Evolutionary conservation across 495 filamentous ascomycete species (phyloP).

Genomic region (Trichoderma gamsii): DNA sequence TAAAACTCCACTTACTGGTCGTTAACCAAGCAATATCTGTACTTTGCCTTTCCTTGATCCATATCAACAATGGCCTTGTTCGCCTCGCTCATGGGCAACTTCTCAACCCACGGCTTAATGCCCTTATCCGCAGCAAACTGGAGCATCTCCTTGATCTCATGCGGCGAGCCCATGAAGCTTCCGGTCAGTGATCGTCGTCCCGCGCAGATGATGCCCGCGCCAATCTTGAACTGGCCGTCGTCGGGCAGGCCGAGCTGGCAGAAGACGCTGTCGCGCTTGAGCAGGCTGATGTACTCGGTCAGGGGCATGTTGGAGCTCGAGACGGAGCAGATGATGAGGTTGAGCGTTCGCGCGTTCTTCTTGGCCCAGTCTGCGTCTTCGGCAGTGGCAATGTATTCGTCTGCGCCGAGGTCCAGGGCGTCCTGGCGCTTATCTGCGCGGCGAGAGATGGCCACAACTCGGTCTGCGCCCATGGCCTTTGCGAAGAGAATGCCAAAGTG

Average conservation of each 20-base stretch:
- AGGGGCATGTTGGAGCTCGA: slow-evolving; percentile 62
- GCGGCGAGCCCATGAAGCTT: slow-evolving; percentile 72
- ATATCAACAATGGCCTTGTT: slow-evolving; percentile 65
- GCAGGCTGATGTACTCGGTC: slow-evolving; percentile 63
- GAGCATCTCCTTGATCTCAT: slow-evolving; percentile 79
- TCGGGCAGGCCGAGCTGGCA: slow-evolving; percentile 77
- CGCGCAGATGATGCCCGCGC: slow-evolving; percentile 64
- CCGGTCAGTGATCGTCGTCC: slow-evolving; percentile 69
- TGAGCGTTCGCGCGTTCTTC: slow-evolving; percentile 47
- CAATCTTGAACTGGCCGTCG: slow-evolving; percentile 67
- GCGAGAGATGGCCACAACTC: slow-evolving; percentile 62
- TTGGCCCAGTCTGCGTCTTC: slow-evolving; percentile 60
- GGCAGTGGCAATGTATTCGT: slow-evolving; percentile 62
- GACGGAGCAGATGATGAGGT: slow-evolving; percentile 54
- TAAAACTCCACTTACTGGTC: neutral
- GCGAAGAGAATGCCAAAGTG: slow-evolving; percentile 69
- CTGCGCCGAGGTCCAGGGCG: slow-evolving; percentile 60
- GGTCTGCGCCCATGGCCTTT: slow-evolving; percentile 64
- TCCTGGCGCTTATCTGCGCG: slow-evolving; percentile 64
- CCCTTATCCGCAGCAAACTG: slow-evolving; percentile 75
- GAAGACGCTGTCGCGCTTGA: slow-evolving; percentile 80
- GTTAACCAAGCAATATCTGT: slow-evolving; percentile 69
- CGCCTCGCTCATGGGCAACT: slow-evolving; percentile 65
- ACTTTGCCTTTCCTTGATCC: slow-evolving; percentile 63
- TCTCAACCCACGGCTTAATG: slow-evolving; percentile 76